Conservation (phyloP, 768 basidiomycete species). For the Lentinula lateritia region DNA sequence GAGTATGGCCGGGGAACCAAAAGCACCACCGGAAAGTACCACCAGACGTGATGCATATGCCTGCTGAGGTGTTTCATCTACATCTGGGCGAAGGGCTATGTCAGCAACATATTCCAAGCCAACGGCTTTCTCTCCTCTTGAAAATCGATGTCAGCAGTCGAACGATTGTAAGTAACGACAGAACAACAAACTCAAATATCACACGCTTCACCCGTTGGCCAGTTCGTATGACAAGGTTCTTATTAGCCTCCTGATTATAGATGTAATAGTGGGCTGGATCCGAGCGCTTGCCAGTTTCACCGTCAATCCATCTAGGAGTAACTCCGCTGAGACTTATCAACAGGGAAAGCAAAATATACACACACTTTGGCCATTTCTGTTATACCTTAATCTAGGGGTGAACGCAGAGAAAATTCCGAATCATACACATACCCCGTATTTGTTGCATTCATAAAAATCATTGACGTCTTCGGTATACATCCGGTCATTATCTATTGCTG, state of each 20-base stretch:
- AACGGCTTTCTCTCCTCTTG: constrained; percentile 14
- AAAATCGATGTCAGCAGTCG: not conserved
- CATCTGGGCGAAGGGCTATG: constrained; percentile 14
- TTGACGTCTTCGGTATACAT: constrained; percentile 28
- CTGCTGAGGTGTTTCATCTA: constrained; percentile 14
- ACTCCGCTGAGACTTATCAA: not conserved
- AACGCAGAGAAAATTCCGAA: not conserved
- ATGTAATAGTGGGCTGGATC: constrained; percentile 29
- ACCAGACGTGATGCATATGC: constrained; percentile 21
- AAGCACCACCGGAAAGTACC: constrained; percentile 24
- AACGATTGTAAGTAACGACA: not conserved
- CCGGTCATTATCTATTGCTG: constrained; percentile 29
- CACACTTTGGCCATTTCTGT: not conserved
- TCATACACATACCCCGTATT: constrained; percentile 22
- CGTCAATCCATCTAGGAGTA: constrained; percentile 27
- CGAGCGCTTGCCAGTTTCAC: constrained; percentile 30
- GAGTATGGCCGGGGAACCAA: constrained; percentile 27
- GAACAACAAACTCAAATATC: constrained; percentile 19
- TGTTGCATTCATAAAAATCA: constrained; percentile 22
- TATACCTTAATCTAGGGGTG: not conserved
- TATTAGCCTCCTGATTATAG: constrained; percentile 22
- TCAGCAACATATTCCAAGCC: constrained; percentile 25
- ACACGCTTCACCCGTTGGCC: constrained; percentile 21
- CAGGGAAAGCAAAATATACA: not conserved
- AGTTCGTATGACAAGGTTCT: constrained; percentile 18